phyloP scores from a whole-genome alignment of 2,329 filamentous ascomycete species.

The Mycogone perniciosa region DNA sequence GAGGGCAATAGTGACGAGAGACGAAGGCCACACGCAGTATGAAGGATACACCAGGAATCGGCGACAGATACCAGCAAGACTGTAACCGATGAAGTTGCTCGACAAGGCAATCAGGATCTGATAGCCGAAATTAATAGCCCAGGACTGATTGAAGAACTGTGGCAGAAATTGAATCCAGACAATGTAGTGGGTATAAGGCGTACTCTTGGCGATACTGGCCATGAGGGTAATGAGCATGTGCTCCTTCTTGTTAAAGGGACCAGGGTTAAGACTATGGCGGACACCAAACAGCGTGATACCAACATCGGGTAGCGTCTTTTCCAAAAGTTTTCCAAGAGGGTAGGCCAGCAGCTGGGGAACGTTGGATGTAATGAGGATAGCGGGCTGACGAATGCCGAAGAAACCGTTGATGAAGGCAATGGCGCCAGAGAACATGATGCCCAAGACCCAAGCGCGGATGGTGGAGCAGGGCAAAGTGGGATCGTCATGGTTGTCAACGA shows the following conservation, averaged over 20 bases:
- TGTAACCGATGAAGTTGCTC: conserved; percentile 50
- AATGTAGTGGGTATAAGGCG: conserved; percentile 42
- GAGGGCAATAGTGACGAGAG: conserved; percentile 41
- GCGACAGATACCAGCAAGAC: conserved; percentile 44
- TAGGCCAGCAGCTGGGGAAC: conserved; percentile 45
- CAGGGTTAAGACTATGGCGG: conserved; percentile 43
- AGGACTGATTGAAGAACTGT: conserved; percentile 37
- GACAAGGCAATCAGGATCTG: conserved; percentile 40
- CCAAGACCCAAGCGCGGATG: conserved; percentile 46
- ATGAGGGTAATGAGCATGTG: conserved; percentile 55
- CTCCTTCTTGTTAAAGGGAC: conserved; percentile 52
- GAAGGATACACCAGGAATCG: conserved; percentile 47
- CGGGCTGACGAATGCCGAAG: conserved; percentile 48
- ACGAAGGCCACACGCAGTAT: conserved; percentile 46
- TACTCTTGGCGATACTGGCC: conserved; percentile 45
- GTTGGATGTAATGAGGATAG: conserved; percentile 43
- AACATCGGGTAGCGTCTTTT: conserved; percentile 38
- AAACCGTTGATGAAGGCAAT: conserved; percentile 47
- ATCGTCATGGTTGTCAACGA: conserved; percentile 50
- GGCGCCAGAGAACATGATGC: conserved; percentile 39
- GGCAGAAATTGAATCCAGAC: conserved; percentile 40
- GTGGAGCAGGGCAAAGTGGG: conserved; percentile 42
- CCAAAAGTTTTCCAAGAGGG: conserved; percentile 40
- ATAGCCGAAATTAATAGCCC: conserved; percentile 35
- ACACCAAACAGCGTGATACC: conserved; percentile 36